phyloP scores from a whole-genome alignment of 2,329 filamentous ascomycete genomes.

The Ophiostoma perfectum region DNA sequence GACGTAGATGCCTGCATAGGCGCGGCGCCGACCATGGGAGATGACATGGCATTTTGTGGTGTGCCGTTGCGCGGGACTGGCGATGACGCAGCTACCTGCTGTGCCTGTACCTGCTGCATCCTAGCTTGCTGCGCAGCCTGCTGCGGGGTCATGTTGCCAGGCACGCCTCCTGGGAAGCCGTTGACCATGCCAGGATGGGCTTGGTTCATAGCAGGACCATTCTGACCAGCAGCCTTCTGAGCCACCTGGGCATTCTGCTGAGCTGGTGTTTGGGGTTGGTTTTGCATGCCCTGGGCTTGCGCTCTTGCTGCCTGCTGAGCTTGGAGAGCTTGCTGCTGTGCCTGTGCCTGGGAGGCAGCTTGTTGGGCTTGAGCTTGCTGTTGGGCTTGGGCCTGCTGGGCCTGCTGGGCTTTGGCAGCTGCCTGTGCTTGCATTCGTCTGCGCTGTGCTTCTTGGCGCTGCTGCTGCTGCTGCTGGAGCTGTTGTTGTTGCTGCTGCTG shows the following conservation, averaged over 20 bases:
- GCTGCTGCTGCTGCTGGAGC: slow-evolving; percentile 33
- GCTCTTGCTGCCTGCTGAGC: slow-evolving; percentile 24
- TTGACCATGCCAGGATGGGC: slow-evolving; percentile 38
- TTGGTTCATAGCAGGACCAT: slow-evolving; percentile 4
- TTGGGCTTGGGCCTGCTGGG: slow-evolving; percentile 19
- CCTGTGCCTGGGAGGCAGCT: slow-evolving; percentile 26
- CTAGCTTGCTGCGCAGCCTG: slow-evolving; percentile 39
- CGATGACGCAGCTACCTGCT: slow-evolving; percentile 55
- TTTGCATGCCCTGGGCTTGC: slow-evolving; percentile 27
- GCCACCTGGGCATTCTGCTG: slow-evolving; percentile 29
- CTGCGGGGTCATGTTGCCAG: slow-evolving; percentile 37
- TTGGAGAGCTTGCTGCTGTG: slow-evolving; percentile 27
- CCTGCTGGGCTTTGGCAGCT: slow-evolving; percentile 30
- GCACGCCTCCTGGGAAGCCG: slow-evolving; percentile 30
- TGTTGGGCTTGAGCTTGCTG: slow-evolving; percentile 19
- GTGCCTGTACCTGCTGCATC: slow-evolving; percentile 53
- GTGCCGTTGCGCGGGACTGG: slow-evolving; percentile 60
- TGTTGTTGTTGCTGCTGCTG: slow-evolving; percentile 31
- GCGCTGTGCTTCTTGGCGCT: slow-evolving; percentile 32
- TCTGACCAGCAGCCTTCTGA: slow-evolving; percentile 18
- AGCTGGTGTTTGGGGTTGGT: slow-evolving; percentile 23
- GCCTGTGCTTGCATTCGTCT: slow-evolving; percentile 31
- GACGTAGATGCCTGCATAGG: slow-evolving; percentile 62
- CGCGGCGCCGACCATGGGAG: slow-evolving; percentile 57
- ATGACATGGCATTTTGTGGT: slow-evolving; percentile 59